Base-by-base conservation (phyloP, 208 protist genomes). In the Angomonas desouzai region DNA sequence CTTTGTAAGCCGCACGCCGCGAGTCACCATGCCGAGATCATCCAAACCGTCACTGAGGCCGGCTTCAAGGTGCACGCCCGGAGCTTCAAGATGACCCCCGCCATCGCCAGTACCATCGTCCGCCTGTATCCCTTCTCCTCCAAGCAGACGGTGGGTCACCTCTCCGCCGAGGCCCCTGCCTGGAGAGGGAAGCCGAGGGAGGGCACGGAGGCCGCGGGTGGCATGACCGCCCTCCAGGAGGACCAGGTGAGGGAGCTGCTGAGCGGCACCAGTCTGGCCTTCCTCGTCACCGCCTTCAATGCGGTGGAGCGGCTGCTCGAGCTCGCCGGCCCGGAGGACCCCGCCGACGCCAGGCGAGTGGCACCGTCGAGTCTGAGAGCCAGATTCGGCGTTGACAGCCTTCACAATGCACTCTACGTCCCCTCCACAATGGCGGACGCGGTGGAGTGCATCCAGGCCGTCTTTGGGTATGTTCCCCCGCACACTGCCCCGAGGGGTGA, bases 1-100 rank as follows among this genome's bases (percentile, higher is more conserved):
- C 61, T 93, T 1, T 91, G 83, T 72, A 91, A 89, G 67, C 87
- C 87, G 1, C 80, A 82, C 66, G 68, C 70, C 1, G 61, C 77
- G 22, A 40, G 72, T 3, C 56, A 66, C 22, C 87, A 93, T 61
- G 64, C 69, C 16, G 25, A 60, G 36, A 85, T 93, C 33, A 48
- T 90, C 4, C 74, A 88, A 30, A 64, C 73, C 18, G 60, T 91
- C 27, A 72, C 68, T 0, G 67, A 82, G 33, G 74, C 67, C 10
- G 83, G 79, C 30, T 78, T 93, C 51, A 68, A 72, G 1, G 68
- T 93, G 6, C 67, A 82, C 0, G 81, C 68, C 1, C 79, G 78
- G 18, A 62, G 66, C 32, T 87, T 91, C 33, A 70, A 63, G 7
- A 63, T 93, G 30, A 79, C 78, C 0, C 63, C 75, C 0, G 64